Conservation (phyloP, 352 stramenopile species). For the Globisporangium paroecandrum region DNA sequence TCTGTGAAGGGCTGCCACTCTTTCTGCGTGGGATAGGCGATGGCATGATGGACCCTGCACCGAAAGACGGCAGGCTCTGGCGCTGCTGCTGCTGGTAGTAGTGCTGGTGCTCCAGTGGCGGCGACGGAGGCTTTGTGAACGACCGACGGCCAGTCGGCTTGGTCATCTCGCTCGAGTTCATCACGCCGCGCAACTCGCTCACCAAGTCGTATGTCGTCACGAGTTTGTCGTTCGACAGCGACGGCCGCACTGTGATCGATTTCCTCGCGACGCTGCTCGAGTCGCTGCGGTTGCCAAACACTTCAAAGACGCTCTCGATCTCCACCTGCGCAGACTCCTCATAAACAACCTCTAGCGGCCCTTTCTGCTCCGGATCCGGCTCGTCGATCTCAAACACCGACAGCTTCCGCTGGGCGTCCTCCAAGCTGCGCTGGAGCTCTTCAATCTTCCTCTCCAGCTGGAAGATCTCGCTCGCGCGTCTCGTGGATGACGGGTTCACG, state of each 20-base stretch:
- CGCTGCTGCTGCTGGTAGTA: constrained; percentile 5
- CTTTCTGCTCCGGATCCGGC: constrained; percentile 37
- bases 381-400: constrained; percentile 57
- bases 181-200: constrained; percentile 55
- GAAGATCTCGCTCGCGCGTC: constrained; percentile 33
- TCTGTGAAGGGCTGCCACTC: constrained; percentile 6
- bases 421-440: constrained; percentile 51
- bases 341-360: constrained; percentile 32
- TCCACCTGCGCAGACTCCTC: constrained; percentile 41
- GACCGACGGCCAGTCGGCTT: constrained; percentile 29
- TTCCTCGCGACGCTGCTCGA: constrained; percentile 12
- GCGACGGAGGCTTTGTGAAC: constrained; percentile 24
- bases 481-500: constrained; percentile 23
- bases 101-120: constrained; percentile 17
- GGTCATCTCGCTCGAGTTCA: constrained; percentile 60
- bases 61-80: constrained; percentile 16
- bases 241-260: constrained; percentile 6
- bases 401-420: constrained; percentile 59
- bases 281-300: constrained; percentile 34
- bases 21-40: constrained; percentile 16
- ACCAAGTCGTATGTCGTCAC: constrained; percentile 54
- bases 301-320: constrained; percentile 53
- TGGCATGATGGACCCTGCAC: constrained; percentile 6
- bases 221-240: constrained; percentile 18
- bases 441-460: constrained; percentile 64